phyloP scores from a whole-genome alignment of 495 filamentous ascomycete species.

The Talaromyces adpressus region DNA sequence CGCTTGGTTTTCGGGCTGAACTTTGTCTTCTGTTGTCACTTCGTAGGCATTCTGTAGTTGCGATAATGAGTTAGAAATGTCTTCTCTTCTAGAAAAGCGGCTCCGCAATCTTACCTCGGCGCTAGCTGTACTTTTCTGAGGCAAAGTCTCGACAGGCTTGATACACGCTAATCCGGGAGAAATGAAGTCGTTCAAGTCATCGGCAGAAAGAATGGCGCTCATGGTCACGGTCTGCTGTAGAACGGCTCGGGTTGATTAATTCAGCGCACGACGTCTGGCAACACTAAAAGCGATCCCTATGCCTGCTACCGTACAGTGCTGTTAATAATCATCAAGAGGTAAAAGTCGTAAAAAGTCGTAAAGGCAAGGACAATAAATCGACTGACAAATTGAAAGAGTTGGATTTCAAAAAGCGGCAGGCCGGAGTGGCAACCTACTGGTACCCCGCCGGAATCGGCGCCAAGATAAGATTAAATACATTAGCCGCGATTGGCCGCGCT shows the following conservation, averaged over 20 bases:
- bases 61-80: conserved; percentile 4
- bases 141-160: conserved; percentile 90
- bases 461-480: not conserved
- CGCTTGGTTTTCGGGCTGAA: conserved; percentile 46
- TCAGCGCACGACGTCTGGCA: conserved; percentile 22
- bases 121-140: conserved; percentile 37
- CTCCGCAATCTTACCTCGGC: conserved; percentile 21
- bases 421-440: not conserved
- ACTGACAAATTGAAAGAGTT: not conserved
- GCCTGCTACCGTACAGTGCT: not conserved
- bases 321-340: not conserved
- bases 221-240: conserved; percentile 40
- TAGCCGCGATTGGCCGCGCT: not conserved
- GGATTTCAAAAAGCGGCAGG: conserved; percentile 2
- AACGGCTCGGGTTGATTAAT: conserved; percentile 8
- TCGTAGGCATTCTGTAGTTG: conserved; percentile 60
- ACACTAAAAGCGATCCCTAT: not conserved
- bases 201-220: conserved; percentile 93
- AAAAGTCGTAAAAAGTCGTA: not conserved
- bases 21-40: conserved; percentile 86
- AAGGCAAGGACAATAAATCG: not conserved
- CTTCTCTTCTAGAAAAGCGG: not conserved
- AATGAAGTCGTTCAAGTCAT: conserved; percentile 98
- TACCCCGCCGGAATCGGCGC: conserved; percentile 9
- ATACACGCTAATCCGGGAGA: conserved; percentile 96